Base-by-base conservation (phyloP, 192 early-diverging fungal species). In the Rhizophagus sp. region DNA sequence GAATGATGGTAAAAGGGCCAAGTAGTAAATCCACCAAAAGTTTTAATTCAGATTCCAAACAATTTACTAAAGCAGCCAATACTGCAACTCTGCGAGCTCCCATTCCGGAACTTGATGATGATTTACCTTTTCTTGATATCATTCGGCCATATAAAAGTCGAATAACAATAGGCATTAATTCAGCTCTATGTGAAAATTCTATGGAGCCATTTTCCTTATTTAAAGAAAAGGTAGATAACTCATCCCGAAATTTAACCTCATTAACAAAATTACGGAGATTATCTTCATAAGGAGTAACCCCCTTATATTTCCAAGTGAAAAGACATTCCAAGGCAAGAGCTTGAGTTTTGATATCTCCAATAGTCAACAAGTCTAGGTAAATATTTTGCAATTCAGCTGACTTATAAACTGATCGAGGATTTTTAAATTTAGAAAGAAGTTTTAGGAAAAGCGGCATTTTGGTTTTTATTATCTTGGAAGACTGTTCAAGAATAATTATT, bases 111-210 rank as follows among this genome's bases (percentile, higher is more conserved):
- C 93, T 94, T 39, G 91, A 86, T 36, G 93, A 90, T 6, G 85
- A 78, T 82, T 95, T 95, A 33, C 94, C 95, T n/a, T 84, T 88
- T 64, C 94, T 87, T 68, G 88, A 89, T 72, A 97, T 91, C 75
- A 97, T 88, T 82, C 96, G 96, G 24, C 98, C 98, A 80, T 95
- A 97, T 12, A 99, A 87, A 25, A 99, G 80, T 24, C 96, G 92
- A 71, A 94, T 86, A 9, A 97, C 80, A 25, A 96, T 83, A 4
- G 92, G 90, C 87, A 97, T 90, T 19, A 97, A 76, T 24, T 89
- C 88, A 22, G 87, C 86, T 44, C 94, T 91, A 81, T 97, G 91
- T 57, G 88, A 82, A 7, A 85, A 79, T 75, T 93, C 90, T 69
- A 96, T 88, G 0, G 87, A 85, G 6, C 82, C 83, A 76, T 88